These are phyloP conservation scores for Sordariomycetes sp. DNA, from an alignment of 2,329 filamentous ascomycete species.

Conservation along the genomic window DNA sequence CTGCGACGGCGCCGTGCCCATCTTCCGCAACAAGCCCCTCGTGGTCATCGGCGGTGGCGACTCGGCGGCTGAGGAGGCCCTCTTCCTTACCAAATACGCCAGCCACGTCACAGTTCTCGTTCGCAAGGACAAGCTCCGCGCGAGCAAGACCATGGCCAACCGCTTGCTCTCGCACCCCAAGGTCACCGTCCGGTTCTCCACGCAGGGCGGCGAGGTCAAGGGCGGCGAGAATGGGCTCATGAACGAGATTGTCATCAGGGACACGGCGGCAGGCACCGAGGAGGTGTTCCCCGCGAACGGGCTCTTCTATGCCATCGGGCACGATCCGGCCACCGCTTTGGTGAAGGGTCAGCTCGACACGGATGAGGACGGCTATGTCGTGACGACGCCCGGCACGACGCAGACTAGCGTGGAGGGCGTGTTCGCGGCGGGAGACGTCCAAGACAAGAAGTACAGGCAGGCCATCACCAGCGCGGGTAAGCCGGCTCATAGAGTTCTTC, in stretches of 20 bases:
- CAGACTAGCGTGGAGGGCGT: slow-evolving; percentile 84
- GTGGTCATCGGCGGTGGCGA: slow-evolving; percentile 96
- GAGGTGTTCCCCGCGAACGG: slow-evolving; percentile 84
- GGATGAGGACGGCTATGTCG: slow-evolving; percentile 83
- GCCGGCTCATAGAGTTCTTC: slow-evolving; percentile 19
- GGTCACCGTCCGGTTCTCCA: slow-evolving; percentile 82
- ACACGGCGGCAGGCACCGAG: slow-evolving; percentile 61
- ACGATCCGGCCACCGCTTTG: slow-evolving; percentile 84
- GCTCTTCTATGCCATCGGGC: slow-evolving; percentile 93
- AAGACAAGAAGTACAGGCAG: slow-evolving; percentile 97
- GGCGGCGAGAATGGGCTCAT: slow-evolving; percentile 81
- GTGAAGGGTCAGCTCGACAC: slow-evolving; percentile 85
- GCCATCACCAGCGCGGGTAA: slow-evolving; percentile 93
- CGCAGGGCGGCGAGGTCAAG: slow-evolving; percentile 69
- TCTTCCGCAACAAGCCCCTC: slow-evolving; percentile 92
- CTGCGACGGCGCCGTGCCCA: slow-evolving; percentile 92
- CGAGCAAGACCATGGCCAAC: slow-evolving; percentile 85
- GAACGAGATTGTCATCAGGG: slow-evolving; percentile 76
- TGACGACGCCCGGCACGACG: slow-evolving; percentile 81
- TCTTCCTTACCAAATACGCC: slow-evolving; percentile 96
- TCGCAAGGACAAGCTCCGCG: slow-evolving; percentile 74
- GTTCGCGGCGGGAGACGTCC: slow-evolving; percentile 93
- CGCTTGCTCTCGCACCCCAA: slow-evolving; percentile 76
- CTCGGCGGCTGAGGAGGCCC: slow-evolving; percentile 91
- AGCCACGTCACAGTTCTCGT: slow-evolving; percentile 92